These are phyloP conservation scores for Hyaloperonospora arabidopsidis DNA, from an alignment of 352 stramenopile species.

Conservation along the genomic window DNA sequence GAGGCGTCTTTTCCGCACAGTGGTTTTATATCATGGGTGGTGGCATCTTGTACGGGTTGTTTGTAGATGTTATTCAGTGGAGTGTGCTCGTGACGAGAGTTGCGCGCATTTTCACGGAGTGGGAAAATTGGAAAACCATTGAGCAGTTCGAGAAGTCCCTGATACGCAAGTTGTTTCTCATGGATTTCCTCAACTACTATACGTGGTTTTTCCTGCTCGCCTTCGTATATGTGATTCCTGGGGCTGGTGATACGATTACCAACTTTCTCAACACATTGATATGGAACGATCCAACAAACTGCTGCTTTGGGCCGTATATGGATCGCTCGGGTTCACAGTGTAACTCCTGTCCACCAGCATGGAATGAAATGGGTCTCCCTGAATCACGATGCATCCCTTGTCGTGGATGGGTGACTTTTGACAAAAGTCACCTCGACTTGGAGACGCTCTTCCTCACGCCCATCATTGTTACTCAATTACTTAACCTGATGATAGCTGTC, in stretches of 20 bases:
- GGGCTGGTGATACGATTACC: constrained; percentile 71
- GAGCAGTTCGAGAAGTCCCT: constrained; percentile 76
- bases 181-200: constrained; percentile 87
- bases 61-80: constrained; percentile 81
- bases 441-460: constrained; percentile 75
- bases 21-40: constrained; percentile 77
- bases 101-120: constrained; percentile 64
- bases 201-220: constrained; percentile 83
- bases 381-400: constrained; percentile 58
- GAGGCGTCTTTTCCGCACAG: constrained; percentile 60
- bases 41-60: constrained; percentile 70
- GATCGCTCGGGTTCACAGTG: constrained; percentile 40
- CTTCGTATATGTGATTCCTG: constrained; percentile 81
- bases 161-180: constrained; percentile 74
- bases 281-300: constrained; percentile 73
- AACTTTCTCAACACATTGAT: constrained; percentile 69
- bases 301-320: constrained; percentile 76
- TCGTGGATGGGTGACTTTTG: constrained; percentile 71
- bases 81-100: constrained; percentile 67
- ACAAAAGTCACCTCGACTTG: constrained; percentile 74
- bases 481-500: constrained; percentile 71
- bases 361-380: constrained; percentile 34
- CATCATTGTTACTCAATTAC: constrained; percentile 69
- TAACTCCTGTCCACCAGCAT: constrained; percentile 50
- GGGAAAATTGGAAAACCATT: constrained; percentile 82